Base-by-base conservation (phyloP, 306 rosid genomes). In the Corylus heterophylla region DNA sequence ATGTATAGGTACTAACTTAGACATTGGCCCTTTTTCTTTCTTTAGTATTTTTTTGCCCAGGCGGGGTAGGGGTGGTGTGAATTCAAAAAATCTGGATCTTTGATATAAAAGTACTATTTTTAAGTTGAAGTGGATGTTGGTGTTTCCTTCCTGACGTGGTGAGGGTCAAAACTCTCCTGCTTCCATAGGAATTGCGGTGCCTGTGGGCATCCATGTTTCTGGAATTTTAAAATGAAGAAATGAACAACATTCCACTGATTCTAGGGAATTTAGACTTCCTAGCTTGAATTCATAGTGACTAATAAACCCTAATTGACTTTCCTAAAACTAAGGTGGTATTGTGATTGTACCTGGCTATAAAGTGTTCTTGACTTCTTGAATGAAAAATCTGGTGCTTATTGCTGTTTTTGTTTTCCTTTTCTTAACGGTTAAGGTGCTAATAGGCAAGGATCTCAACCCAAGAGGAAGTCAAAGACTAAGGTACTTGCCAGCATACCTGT, bases 401-500 rank as follows among this genome's bases (percentile, higher is more conserved):
- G 39, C 75, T 79, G 10, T 85, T 84, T 80, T 31, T 35, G 71
- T 83, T 63, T 81, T 74, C 29, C 75, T 55, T 80, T 78, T 78
- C 45, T 72, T 1, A 71, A 51, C 20, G 25, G 61, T 81, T 80
- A 89, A 93, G 97, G 91, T 80, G 76, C 93, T 78, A 95, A 89
- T 88, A 98, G 92, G 73, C 89, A 93, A 91, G 96, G 89, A 83
- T 89, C 99, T 83, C 88, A 89, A 89, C 88, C 88, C 75, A 93
- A 88, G 88, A 86, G 69, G 78, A 90, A 83, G 87, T 74, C 86
- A 76, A 91, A 88, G 89, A 78, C 81, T 73, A 89, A 88, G 98
- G 99, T 95, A 87, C 69, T 82, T 82, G 58, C 61, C 55, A 49
- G 27, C 69, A 68, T 76, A 31, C 62, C 74, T 73, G 18, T 75